Conservation (phyloP, 768 basidiomycete species). For the Hirschioporus abietinus region DNA sequence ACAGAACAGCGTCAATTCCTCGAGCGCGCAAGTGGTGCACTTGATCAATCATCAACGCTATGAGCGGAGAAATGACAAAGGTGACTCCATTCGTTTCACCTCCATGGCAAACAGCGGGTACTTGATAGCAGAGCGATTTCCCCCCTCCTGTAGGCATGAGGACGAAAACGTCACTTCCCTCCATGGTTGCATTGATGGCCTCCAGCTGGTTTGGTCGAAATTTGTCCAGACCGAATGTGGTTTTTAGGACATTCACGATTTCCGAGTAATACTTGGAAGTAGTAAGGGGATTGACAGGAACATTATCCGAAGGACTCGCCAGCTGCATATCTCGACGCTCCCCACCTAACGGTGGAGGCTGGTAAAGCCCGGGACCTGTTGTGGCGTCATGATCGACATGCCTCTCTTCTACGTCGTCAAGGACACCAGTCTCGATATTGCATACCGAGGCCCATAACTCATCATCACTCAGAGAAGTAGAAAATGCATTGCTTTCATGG, state of each 20-base stretch:
- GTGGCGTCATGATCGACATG: not conserved
- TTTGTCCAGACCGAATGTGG: constrained; percentile 53
- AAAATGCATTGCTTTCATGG: not conserved
- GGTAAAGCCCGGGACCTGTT: not conserved
- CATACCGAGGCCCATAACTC: constrained; percentile 42
- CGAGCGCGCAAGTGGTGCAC: constrained; percentile 60
- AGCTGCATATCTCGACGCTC: not conserved
- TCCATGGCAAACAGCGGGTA: constrained; percentile 76
- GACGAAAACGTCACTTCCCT: constrained; percentile 84
- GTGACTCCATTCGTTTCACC: constrained; percentile 79
- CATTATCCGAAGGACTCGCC: not conserved
- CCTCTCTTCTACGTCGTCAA: constrained; percentile 19
- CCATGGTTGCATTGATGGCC: constrained; percentile 75
- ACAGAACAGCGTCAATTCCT: constrained; percentile 62
- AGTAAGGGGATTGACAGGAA: constrained; percentile 10
- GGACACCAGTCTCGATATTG: constrained; percentile 27
- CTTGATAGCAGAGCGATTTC: constrained; percentile 83
- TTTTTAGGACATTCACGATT: constrained; percentile 45
- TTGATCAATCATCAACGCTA: constrained; percentile 89
- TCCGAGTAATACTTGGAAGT: constrained; percentile 39
- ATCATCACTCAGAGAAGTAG: constrained; percentile 34
- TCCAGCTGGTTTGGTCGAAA: constrained; percentile 87
- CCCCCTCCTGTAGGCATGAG: constrained; percentile 96
- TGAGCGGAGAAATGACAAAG: constrained; percentile 84
- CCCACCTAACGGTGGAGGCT: not conserved